Evolutionary conservation across 257 asterid species (phyloP).

Genomic region (Solanum ossicruentum): DNA sequence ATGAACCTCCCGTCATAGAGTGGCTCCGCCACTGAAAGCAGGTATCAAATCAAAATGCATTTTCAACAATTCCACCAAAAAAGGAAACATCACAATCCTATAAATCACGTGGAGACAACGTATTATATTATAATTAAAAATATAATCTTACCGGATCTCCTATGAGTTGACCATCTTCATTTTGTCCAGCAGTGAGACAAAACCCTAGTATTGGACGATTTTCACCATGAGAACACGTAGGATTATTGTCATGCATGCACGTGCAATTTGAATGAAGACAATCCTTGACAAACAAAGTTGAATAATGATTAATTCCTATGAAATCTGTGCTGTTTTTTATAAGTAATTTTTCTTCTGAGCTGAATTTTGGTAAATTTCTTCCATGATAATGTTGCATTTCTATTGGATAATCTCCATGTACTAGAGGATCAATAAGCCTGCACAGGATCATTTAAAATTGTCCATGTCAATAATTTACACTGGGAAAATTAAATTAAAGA

Average conservation of each 20-base stretch:
- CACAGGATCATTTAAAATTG: not conserved
- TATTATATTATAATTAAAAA: too few relatives aligned
- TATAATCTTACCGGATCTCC: slow-evolving; percentile 47
- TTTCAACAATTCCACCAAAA: too few relatives aligned
- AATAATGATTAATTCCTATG: slow-evolving; percentile 63
- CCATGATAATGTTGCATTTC: slow-evolving; percentile 56
- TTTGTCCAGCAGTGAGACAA: slow-evolving; percentile 16
- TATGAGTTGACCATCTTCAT: slow-evolving; percentile 38
- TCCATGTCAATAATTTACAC: not conserved
- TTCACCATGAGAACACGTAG: slow-evolving; percentile 26
- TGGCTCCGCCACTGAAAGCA: too few relatives aligned
- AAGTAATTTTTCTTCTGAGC: slow-evolving; percentile 31
- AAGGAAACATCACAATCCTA: accelerated
- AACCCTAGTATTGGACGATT: slow-evolving; percentile 47
- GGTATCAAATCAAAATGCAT: too few relatives aligned
- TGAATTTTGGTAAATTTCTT: slow-evolving; percentile 39
- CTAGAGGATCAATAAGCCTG: slow-evolving; percentile 62
- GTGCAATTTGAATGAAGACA: slow-evolving; percentile 40
- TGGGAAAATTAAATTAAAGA: too few relatives aligned
- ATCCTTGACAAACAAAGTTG: slow-evolving; percentile 47
- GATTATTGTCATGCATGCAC: slow-evolving; percentile 14
- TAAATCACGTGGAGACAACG: not conserved
- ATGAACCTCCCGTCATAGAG: accelerated
- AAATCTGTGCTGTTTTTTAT: slow-evolving; percentile 48
- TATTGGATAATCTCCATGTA: slow-evolving; percentile 65